Evolutionary conservation across 2,329 filamentous ascomycete species (phyloP), one percentile per base, ranked within the genome.

Genomic region (Emergomyces pasteurianus): DNA sequence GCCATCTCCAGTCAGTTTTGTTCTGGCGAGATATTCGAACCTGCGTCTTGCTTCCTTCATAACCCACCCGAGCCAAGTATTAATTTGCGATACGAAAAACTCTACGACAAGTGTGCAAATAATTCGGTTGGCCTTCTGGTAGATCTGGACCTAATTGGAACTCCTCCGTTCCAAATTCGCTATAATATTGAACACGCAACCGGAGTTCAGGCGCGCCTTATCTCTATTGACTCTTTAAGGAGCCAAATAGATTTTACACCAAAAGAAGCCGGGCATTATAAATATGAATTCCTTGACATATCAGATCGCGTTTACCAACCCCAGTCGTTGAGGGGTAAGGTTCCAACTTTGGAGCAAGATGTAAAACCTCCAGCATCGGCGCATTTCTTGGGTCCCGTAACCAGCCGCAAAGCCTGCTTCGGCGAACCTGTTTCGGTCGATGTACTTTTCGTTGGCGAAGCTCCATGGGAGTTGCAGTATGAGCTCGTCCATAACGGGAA

Each of bases 361-460:
- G 92, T 99, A 66, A 96, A 95, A 73, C 94, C 94, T 10, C 89
- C 92, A 3, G 92, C 94, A 7, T 89, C 88, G 10, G 92, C 92
- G 28, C 76, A 77, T 38, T 84, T 86, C 63, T 80, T 91, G 60
- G 80, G 83, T 50, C 77, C 81, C 31, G 77, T 79, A 8, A 77
- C 80, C 23, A 77, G 79, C 43, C 76, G 76, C 63, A 86, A 83
- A 67, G 85, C 88, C 56, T 99, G 94, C 70, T 87, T 97, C 60
- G 90, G 94, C 62, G 87, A 95, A 60, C 81, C 86, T 23, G 84
- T 92, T 7, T 83, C 86, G 38, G 84, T 94, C 34, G 84, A 90
- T 60, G 84, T 96, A 46, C 75, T 81, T 58, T 82, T 97, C 49
- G 79, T 85, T 53, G 94, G 95, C 49, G 91, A 97, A 67, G 81